These are phyloP conservation scores for Lactarius trivialis DNA, from an alignment of 768 basidiomycete species.

Conservation along the genomic window DNA sequence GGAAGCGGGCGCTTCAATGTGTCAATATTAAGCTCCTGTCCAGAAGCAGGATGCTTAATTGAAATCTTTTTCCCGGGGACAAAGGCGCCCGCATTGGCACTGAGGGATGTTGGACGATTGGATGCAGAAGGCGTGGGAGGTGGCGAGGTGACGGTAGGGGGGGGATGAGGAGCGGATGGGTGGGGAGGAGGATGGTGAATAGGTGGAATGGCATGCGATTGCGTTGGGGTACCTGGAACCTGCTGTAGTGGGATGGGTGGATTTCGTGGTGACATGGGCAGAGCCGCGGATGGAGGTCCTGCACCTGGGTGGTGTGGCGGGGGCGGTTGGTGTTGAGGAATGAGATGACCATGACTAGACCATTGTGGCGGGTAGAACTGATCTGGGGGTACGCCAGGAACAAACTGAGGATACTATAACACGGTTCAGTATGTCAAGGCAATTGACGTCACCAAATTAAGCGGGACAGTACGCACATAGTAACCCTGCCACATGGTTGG, in stretches of 20 bases:
- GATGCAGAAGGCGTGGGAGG: conserved; percentile 60
- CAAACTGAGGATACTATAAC: conserved; percentile 35
- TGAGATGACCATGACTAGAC: conserved; percentile 26
- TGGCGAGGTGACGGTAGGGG: conserved; percentile 54
- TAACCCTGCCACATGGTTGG: conserved; percentile 40
- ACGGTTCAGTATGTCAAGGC: conserved; percentile 14
- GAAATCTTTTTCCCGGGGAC: conserved; percentile 45
- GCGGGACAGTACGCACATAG: conserved; percentile 43
- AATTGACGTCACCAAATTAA: conserved; percentile 10
- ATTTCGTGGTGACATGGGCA: conserved; percentile 68
- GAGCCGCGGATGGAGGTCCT: conserved; percentile 41
- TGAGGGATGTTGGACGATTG: conserved; percentile 38
- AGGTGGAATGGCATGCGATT: conserved; percentile 49
- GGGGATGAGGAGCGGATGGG: conserved; percentile 39
- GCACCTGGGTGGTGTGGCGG: conserved; percentile 43
- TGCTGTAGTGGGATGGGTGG: conserved; percentile 43
- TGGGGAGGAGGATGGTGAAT: conserved; percentile 40
- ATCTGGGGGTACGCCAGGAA: conserved; percentile 36
- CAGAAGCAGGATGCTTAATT: conserved; percentile 33
- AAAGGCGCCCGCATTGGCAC: conserved; percentile 58
- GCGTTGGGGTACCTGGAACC: conserved; percentile 62
- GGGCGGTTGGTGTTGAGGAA: conserved; percentile 33
- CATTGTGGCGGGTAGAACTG: conserved; percentile 36
- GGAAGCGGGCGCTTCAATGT: conserved; percentile 44
- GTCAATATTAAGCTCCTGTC: conserved; percentile 56